Percentiles rank a stretch among this genome's conserved stretches.
These are phyloP conservation scores for Cyclotella baltica DNA, from an alignment of 108 stramenopile genomes.

Conservation along the genomic window DNA sequence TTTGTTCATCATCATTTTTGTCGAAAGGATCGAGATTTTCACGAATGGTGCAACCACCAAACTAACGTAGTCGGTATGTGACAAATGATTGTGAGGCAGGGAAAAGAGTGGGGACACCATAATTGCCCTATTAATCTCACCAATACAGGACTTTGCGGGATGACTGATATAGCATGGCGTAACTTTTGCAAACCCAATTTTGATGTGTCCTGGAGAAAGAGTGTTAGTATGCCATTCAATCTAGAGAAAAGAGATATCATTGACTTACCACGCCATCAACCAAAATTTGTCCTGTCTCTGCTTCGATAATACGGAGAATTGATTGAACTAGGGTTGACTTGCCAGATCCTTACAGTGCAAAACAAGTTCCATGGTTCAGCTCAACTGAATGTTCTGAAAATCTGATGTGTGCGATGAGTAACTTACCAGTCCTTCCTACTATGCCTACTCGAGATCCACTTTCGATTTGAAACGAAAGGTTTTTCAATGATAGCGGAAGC, in stretches of 20 bases:
- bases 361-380: background rate
- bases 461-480: slow-evolving; percentile 69
- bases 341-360: slow-evolving; percentile 21
- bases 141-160: slow-evolving; percentile 94
- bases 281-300: slow-evolving; percentile 73
- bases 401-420: background rate
- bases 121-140: too few species aligned
- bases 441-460: slow-evolving; percentile 80
- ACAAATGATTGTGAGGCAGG: too few species aligned
- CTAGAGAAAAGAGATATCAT: background rate
- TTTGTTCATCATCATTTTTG: slow-evolving; percentile 56
- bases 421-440: slow-evolving; percentile 65
- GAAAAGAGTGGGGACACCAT: too few species aligned
- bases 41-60: slow-evolving; percentile 88
- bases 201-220: slow-evolving; percentile 61
- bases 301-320: slow-evolving; percentile 84
- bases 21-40: slow-evolving; percentile 95
- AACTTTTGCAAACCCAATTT: slow-evolving; percentile 87
- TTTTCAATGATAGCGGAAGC: slow-evolving; percentile 78
- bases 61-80: slow-evolving; percentile 32
- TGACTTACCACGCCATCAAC: slow-evolving; percentile 79
- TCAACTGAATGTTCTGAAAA: background rate
- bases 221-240: background rate
- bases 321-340: slow-evolving; percentile 78
- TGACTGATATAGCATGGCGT: slow-evolving; percentile 83